Conservation (phyloP, 352 stramenopile genomes). For the Phytophthora pistaciae region DNA sequence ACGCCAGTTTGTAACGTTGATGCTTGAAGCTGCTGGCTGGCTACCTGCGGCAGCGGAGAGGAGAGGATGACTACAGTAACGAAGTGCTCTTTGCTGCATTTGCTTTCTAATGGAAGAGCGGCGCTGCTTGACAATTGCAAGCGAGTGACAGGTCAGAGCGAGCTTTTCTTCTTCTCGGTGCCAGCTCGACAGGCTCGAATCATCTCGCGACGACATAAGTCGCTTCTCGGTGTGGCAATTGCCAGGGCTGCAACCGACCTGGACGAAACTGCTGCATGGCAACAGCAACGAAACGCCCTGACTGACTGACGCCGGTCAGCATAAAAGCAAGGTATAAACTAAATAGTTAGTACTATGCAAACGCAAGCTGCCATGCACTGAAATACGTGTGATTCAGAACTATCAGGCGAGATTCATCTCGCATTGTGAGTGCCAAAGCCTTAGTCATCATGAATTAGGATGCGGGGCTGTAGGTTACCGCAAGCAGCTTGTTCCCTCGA, state of each 20-base stretch:
- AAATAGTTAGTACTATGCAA: too few species aligned
- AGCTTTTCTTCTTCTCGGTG: background rate
- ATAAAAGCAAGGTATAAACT: too few species aligned
- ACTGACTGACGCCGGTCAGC: background rate
- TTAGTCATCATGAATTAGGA: too few species aligned
- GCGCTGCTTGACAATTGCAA: background rate
- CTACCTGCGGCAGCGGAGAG: background rate
- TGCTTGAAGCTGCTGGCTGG: background rate
- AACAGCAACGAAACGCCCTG: background rate
- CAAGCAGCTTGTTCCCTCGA: too few species aligned
- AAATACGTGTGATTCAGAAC: too few species aligned
- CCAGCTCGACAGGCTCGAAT: background rate
- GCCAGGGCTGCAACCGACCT: background rate
- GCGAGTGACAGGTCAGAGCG: background rate
- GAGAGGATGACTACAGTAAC: background rate
- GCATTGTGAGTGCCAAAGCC: too few species aligned
- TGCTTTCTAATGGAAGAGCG: background rate
- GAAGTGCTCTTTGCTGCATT: background rate
- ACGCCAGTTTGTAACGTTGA: background rate
- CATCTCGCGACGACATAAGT: background rate
- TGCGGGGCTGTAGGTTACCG: too few species aligned
- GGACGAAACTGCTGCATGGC: background rate
- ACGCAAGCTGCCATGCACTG: too few species aligned
- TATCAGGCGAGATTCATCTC: too few species aligned
- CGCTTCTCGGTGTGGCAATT: background rate